Base-by-base conservation (phyloP, 192 early-diverging fungal genomes). In the Gonapodya prolifera region DNA sequence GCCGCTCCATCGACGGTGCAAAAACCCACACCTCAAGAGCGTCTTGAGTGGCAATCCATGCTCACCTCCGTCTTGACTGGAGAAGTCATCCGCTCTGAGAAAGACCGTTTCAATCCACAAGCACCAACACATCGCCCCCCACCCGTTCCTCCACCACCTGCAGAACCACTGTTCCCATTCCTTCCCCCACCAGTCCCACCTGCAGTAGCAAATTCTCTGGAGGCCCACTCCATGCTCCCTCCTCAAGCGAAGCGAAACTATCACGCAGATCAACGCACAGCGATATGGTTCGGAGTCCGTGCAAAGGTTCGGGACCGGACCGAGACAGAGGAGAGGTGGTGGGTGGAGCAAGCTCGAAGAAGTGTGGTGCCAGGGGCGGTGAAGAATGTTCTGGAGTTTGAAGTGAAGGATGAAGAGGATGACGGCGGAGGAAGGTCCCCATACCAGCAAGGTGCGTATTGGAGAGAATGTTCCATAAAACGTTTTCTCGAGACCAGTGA, bases 31-130 rank as follows among this genome's bases (percentile, higher is more conserved):
- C 78, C 81, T 45, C 84, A 84, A 30, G 94, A 95, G 79, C 89
- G 94, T 45, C 80, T 87, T 16, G 92, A 94, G 78, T 95, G 94
- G 94, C 94, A 93, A 69, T 87, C 89, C 61, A 93, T 95, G 92
- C 83, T 95, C 1, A 85, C 90, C 33, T 91, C 92, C 17, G 94
- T 94, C 16, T 80, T 95, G 31, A 88, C 84, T 2, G 93, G 94
- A 33, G 92, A 95, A 69, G 91, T 94, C 28, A 92, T 95, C 8
- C 92, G 91, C 70, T 90, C 89, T 32, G 94, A 95, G 81, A 92
- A 93, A 77, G 87, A 88, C 76, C 89, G 92, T 17, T 80, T 94
- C 1, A 82, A 61, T 23, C 84, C 34, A 85, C 85, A 2, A 84
- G 86, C 2, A 82, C 81, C 69, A 70, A 23, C 23, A 61, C 45